Conservation (phyloP, 495 filamentous ascomycete species). For the Pseudotulostoma volvatum region DNA sequence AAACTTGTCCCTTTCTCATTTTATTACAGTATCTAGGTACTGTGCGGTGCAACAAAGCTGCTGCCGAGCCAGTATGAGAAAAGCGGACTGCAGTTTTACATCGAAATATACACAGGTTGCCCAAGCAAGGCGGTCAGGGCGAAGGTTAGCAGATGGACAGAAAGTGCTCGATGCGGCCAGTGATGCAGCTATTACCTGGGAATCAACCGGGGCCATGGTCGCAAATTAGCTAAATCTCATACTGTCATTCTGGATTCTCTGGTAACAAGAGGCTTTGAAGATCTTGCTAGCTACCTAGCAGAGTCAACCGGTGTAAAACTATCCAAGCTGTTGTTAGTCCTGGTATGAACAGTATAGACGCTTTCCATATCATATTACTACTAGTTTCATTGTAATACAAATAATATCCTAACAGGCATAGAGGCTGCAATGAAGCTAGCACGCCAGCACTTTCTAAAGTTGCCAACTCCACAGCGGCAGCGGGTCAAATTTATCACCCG, state of each 20-base stretch:
- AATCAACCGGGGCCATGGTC: slow-evolving; percentile 28
- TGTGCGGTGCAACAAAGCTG: too few relatives aligned
- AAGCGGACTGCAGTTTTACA: too few relatives aligned
- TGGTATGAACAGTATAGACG: slow-evolving; percentile 38
- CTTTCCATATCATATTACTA: not conserved
- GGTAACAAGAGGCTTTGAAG: slow-evolving; percentile 29
- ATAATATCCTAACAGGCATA: slow-evolving; percentile 1
- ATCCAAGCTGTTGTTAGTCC: slow-evolving; percentile 35
- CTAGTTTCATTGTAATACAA: not conserved
- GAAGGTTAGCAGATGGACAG: slow-evolving; percentile 45
- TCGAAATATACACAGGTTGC: too few relatives aligned
- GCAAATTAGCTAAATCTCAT: slow-evolving; percentile 34
- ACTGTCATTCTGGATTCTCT: slow-evolving; percentile 38
- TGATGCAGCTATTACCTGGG: slow-evolving; percentile 33
- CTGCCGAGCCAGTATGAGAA: too few relatives aligned
- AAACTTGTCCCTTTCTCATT: too few relatives aligned
- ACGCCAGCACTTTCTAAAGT: slow-evolving; percentile 45
- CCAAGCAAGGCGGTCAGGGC: too few relatives aligned
- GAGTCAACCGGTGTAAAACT: slow-evolving; percentile 31
- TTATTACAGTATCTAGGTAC: too few relatives aligned
- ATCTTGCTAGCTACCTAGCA: slow-evolving; percentile 25
- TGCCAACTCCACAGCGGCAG: slow-evolving; percentile 26
- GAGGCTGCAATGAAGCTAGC: slow-evolving; percentile 52
- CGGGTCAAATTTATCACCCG: slow-evolving; percentile 48
- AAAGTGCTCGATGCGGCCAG: slow-evolving; percentile 46